These are phyloP conservation scores for Austroboletus rostrupii DNA, from an alignment of 1,284 basidiomycete species.

Conservation along the genomic window DNA sequence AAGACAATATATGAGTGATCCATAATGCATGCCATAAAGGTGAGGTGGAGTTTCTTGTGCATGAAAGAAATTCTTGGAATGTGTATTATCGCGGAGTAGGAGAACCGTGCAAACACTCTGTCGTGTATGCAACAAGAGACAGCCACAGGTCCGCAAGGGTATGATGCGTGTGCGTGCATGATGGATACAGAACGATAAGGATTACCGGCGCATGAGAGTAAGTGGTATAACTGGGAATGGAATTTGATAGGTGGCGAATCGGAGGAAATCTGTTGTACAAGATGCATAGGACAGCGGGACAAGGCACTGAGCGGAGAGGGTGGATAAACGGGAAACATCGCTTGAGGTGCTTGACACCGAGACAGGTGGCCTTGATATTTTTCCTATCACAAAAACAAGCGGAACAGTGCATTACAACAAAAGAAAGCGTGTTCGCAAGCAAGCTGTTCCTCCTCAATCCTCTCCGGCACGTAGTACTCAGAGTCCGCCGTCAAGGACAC, in stretches of 20 bases:
- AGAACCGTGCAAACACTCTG: slow-evolving; percentile 15
- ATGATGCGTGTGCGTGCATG: slow-evolving; percentile 29
- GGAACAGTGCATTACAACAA: slow-evolving; percentile 29
- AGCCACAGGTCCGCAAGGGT: slow-evolving; percentile 17
- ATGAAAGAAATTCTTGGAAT: slow-evolving; percentile 11
- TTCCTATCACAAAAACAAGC: slow-evolving; percentile 30
- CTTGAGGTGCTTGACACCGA: slow-evolving; percentile 15
- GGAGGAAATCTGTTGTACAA: slow-evolving; percentile 22
- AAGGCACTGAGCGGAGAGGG: slow-evolving; percentile 7
- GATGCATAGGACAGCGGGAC: slow-evolving; percentile 13
- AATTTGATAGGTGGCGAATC: slow-evolving; percentile 7
- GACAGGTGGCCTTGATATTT: slow-evolving; percentile 27
- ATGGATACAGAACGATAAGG: slow-evolving; percentile 36
- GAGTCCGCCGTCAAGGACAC: slow-evolving; percentile 83
- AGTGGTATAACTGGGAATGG: slow-evolving; percentile 22
- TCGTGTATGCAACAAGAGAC: slow-evolving; percentile 16
- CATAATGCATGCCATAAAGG: slow-evolving; percentile 32
- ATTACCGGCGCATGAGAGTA: slow-evolving; percentile 31
- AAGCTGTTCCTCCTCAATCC: slow-evolving; percentile 15
- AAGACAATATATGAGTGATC: slow-evolving; percentile 26
- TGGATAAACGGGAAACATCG: slow-evolving; percentile 1
- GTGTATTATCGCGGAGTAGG: slow-evolving; percentile 9
- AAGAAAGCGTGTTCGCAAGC: slow-evolving; percentile 21
- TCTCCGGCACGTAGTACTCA: slow-evolving; percentile 33
- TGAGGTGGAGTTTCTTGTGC: slow-evolving; percentile 21